Evolutionary conservation across 148 eudicot species (phyloP).

Genomic region (Chenopodium quinoa): DNA sequence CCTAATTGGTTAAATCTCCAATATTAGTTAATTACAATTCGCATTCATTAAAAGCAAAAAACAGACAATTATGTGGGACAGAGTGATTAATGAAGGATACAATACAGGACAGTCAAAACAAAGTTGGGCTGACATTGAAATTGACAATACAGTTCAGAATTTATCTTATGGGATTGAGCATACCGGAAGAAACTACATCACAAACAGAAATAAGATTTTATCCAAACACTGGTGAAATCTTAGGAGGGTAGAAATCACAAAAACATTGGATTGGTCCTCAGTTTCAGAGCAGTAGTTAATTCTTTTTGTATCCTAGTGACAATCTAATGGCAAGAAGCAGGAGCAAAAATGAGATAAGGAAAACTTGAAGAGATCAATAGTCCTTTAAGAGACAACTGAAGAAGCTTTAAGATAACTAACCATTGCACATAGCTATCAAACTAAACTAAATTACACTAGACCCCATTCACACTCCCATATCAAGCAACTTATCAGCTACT

Average conservation of each 20-base stretch:
- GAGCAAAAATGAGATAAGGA: not conserved
- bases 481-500: not conserved
- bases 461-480: not conserved
- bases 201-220: not conserved
- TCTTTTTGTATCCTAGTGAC: too few species aligned
- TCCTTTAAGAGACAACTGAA: not conserved
- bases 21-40: not conserved
- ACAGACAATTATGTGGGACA: not conserved
- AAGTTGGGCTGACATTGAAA: not conserved
- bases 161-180: not conserved
- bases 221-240: too few species aligned
- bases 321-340: not conserved
- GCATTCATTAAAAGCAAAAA: not conserved
- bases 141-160: not conserved
- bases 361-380: not conserved
- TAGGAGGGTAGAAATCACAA: not conserved
- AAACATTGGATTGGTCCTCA: not conserved
- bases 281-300: not conserved
- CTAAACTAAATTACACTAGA: not conserved
- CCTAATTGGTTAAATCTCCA: not conserved
- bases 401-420: not conserved
- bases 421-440: not conserved
- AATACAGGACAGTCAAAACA: not conserved
- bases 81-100: not conserved
- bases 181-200: not conserved